Evolutionary conservation across 2,329 filamentous ascomycete species (phyloP).

Genomic region (Escovopsis sp.): DNA sequence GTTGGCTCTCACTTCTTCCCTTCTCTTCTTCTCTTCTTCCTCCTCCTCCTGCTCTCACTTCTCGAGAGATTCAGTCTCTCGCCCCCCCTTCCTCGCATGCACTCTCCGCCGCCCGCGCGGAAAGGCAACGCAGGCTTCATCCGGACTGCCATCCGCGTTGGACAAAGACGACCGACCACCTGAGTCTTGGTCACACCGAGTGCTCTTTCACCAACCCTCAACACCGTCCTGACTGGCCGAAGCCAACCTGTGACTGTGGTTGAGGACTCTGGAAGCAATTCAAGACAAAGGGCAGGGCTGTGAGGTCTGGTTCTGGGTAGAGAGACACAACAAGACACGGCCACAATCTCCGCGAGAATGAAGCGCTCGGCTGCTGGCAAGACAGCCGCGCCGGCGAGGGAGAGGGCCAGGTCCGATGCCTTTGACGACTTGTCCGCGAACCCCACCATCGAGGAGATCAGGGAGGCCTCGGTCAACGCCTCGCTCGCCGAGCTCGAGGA

Average conservation of each 20-base stretch:
- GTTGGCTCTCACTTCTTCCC: too few relatives aligned
- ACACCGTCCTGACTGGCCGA: too few relatives aligned
- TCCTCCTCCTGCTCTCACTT: background rate
- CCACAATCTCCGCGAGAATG: background rate
- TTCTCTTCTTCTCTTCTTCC: background rate
- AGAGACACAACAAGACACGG: too few relatives aligned
- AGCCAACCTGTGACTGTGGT: too few relatives aligned
- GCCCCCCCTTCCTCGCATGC: conserved; percentile 1
- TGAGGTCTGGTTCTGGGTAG: background rate
- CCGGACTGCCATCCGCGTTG: too few relatives aligned
- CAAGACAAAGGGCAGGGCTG: too few relatives aligned
- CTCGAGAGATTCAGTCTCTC: background rate
- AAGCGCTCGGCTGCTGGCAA: conserved; percentile 13
- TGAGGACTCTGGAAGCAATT: too few relatives aligned
- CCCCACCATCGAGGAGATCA: conserved; percentile 21
- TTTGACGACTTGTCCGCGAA: conserved; percentile 20
- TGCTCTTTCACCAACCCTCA: too few relatives aligned
- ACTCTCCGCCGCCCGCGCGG: conserved; percentile 4
- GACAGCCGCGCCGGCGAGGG: conserved; percentile 3
- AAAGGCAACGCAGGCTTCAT: background rate
- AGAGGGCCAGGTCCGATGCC: conserved; percentile 19
- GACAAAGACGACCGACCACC: too few relatives aligned
- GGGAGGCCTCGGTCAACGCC: conserved; percentile 21
- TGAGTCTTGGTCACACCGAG: too few relatives aligned
- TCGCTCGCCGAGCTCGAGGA: conserved; percentile 33